These are phyloP conservation scores for Colletotrichum chlorophyti DNA, from an alignment of 2,329 filamentous ascomycete genomes.

Conservation along the genomic window DNA sequence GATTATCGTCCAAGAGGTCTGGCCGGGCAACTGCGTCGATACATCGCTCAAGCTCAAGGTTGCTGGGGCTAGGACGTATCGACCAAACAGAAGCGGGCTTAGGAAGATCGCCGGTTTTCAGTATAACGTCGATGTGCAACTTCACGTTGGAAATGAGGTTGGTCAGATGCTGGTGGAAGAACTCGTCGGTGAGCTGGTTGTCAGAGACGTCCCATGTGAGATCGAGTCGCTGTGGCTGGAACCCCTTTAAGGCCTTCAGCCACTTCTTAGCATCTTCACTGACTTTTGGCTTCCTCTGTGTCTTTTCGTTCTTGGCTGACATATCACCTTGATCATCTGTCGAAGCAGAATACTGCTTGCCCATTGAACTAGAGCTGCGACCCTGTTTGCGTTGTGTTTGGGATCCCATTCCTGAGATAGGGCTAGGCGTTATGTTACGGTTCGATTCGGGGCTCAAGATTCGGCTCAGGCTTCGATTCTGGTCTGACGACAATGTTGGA, in stretches of 20 bases:
- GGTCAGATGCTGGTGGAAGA: conserved; percentile 9
- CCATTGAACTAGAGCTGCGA: too few relatives aligned
- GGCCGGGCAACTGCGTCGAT: conserved; percentile 36
- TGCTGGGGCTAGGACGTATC: not conserved
- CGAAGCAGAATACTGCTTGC: too few relatives aligned
- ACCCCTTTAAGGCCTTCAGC: conserved; percentile 2
- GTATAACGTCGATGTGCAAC: conserved; percentile 30
- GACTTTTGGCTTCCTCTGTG: too few relatives aligned
- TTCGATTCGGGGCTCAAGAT: too few relatives aligned
- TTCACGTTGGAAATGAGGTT: conserved; percentile 34
- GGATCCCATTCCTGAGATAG: too few relatives aligned
- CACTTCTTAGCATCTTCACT: too few relatives aligned
- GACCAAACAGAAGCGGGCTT: conserved; percentile 1
- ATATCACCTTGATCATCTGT: too few relatives aligned
- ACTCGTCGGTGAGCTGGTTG: conserved; percentile 7
- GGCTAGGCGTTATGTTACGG: too few relatives aligned
- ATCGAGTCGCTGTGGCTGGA: conserved; percentile 6
- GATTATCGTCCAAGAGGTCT: conserved; percentile 29
- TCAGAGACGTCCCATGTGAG: conserved; percentile 4
- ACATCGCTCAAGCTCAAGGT: not conserved
- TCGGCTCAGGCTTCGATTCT: too few relatives aligned
- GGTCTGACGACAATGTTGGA: too few relatives aligned
- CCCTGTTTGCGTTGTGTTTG: too few relatives aligned
- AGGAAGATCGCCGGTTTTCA: conserved; percentile 11
- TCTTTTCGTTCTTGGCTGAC: too few relatives aligned